These are phyloP conservation scores for Fusarium armeniacum DNA, from an alignment of 2,329 filamentous ascomycete species.

Conservation along the genomic window DNA sequence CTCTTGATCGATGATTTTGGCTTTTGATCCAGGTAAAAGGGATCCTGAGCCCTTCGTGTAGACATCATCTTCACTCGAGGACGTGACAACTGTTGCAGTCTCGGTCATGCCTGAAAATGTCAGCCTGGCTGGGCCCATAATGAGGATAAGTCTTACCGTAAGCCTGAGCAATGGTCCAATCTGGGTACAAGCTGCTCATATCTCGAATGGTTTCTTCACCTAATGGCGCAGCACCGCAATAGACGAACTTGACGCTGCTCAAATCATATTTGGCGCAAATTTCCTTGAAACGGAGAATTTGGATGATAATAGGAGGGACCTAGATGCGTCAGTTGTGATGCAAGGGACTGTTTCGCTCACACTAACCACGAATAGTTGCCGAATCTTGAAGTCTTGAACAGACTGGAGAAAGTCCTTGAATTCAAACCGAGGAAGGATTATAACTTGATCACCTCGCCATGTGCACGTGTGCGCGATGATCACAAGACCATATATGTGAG, in stretches of 20 bases:
- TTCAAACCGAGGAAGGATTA: constrained; percentile 84
- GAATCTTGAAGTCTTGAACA: constrained; percentile 23
- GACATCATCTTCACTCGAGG: constrained; percentile 69
- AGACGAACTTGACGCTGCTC: constrained; percentile 24
- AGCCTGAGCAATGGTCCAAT: constrained; percentile 76
- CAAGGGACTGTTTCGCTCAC: accelerated
- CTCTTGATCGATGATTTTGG: constrained; percentile 74
- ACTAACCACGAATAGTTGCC: constrained; percentile 28
- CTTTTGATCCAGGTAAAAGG: constrained; percentile 73
- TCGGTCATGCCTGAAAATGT: constrained; percentile 59
- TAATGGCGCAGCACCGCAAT: constrained; percentile 73
- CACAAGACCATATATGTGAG: constrained; percentile 84
- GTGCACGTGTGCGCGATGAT: constrained; percentile 75
- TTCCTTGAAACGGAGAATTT: constrained; percentile 16
- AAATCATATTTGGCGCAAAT: constrained; percentile 35
- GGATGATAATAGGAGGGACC: constrained; percentile 30
- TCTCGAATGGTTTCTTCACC: constrained; percentile 77
- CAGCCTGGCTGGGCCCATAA: accelerated
- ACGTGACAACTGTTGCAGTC: constrained; percentile 23
- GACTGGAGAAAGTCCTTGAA: constrained; percentile 68
- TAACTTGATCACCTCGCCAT: constrained; percentile 79
- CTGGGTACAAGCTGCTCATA: constrained; percentile 71
- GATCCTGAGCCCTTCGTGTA: constrained; percentile 77
- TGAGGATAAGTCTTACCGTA: constrained; percentile 74
- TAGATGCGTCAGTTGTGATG: accelerated